Percentiles rank a stretch among this genome's conserved stretches.
Evolutionary conservation across 495 filamentous ascomycete species (phyloP).

Genomic region (Chaetomium tenue): DNA sequence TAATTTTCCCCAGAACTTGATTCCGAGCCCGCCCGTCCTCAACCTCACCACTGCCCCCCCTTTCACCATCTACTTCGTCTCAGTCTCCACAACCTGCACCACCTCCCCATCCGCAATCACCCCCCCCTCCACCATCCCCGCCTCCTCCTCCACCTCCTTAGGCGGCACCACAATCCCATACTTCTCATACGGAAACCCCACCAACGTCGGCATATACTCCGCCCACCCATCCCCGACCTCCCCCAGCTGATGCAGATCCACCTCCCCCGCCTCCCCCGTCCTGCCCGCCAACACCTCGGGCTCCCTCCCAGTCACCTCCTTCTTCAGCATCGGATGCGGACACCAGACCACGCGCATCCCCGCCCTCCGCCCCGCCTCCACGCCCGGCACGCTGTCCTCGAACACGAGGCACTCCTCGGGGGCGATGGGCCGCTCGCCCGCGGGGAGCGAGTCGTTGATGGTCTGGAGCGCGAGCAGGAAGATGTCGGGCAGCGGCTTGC

Average conservation of each 20-base stretch:
- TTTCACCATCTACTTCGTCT: slow-evolving; percentile 22
- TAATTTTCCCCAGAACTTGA: no score
- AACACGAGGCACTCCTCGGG: slow-evolving; percentile 94
- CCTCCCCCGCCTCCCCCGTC: slow-evolving; percentile 61
- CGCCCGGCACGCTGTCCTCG: slow-evolving; percentile 89
- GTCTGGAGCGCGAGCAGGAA: slow-evolving; percentile 82
- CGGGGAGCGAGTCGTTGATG: slow-evolving; percentile 69
- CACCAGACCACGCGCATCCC: slow-evolving; percentile 96
- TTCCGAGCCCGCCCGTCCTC: background rate
- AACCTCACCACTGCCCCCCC: background rate
- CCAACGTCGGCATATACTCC: slow-evolving; percentile 58
- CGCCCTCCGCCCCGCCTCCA: slow-evolving; percentile 85
- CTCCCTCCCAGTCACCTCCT: slow-evolving; percentile 73
- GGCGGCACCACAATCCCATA: slow-evolving; percentile 62
- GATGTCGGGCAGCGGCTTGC: slow-evolving; percentile 94
- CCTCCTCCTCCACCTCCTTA: slow-evolving; percentile 39
- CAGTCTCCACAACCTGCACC: slow-evolving; percentile 25
- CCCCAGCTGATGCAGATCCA: slow-evolving; percentile 53
- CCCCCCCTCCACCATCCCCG: slow-evolving; percentile 34
- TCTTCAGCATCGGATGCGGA: slow-evolving; percentile 76
- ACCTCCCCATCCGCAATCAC: slow-evolving; percentile 23
- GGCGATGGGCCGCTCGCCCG: slow-evolving; percentile 64
- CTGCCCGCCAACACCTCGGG: slow-evolving; percentile 79
- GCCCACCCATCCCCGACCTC: slow-evolving; percentile 73
- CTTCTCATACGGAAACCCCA: slow-evolving; percentile 67